Evolutionary conservation across 768 basidiomycete species (phyloP).

Genomic region (Russula olivacea): DNA sequence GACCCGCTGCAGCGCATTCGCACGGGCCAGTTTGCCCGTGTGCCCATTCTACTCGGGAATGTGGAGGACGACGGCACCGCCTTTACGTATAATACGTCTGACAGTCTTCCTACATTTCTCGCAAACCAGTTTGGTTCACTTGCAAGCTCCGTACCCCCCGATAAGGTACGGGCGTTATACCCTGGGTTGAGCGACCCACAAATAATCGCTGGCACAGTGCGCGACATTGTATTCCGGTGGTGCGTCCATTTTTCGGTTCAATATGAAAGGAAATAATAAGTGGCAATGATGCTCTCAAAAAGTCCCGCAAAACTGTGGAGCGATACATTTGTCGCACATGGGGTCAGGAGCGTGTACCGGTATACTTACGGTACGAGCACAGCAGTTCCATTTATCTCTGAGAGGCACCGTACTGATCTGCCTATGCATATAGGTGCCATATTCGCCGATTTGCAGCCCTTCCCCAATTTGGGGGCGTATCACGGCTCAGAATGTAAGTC

Average conservation of each 20-base stretch:
- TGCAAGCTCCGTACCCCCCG: not conserved
- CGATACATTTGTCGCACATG: conserved; percentile 6
- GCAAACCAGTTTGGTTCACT: not conserved
- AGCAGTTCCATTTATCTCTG: not conserved
- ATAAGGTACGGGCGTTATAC: not conserved
- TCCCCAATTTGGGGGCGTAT: not conserved
- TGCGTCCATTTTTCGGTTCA: not conserved
- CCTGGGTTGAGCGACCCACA: conserved; percentile 7
- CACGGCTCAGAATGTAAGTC: conserved; percentile 3
- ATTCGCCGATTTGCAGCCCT: not conserved
- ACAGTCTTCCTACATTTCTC: not conserved
- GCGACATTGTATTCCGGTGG: conserved; percentile 9
- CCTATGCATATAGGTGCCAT: not conserved
- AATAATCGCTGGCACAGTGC: not conserved
- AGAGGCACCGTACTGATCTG: not conserved
- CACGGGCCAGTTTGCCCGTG: not conserved
- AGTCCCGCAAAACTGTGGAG: conserved; percentile 18
- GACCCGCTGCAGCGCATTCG: conserved; percentile 15
- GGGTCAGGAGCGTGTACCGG: conserved; percentile 10
- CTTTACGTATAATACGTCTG: not conserved
- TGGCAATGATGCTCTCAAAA: not conserved
- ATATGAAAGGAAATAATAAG: too few species aligned
- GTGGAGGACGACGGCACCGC: conserved; percentile 8
- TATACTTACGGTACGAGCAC: conserved; percentile 6
- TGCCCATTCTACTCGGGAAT: conserved; percentile 16